Evolutionary conservation across 768 basidiomycete genomes (phyloP), one percentile per base, ranked within the genome.

Genomic region (Boletus edulis): DNA sequence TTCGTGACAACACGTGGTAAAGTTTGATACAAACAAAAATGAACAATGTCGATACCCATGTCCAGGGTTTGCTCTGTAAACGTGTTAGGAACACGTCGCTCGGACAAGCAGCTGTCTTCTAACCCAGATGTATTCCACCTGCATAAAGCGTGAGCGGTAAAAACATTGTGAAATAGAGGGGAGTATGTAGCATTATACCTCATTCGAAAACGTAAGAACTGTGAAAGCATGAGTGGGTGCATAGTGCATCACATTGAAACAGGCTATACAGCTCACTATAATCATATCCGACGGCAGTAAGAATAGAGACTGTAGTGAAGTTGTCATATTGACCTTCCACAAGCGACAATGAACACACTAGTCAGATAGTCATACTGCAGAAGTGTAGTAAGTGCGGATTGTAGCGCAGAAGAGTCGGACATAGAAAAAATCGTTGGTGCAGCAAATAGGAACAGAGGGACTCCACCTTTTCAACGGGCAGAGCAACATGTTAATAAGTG

Each of bases 61-160:
- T 51, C 60, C 60, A 62, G 2, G 46, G 59, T 15, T 40, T 53
- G 10, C 4, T 39, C 60, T 62, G 29, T 24, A 5, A 24, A 5
- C 4, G 5, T 42, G 6, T 54, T 31, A 54, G 46, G 9, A n/a
- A 40, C 15, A 10, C 10, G 8, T 35, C 15, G 5, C 24, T 8
- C 12, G 20, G 8, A 7, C 6, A 38, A n/a, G n/a, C 32, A 8
- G 11, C 1, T 24, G 12, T 7, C 14, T 22, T 3, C 52, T 34
- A 5, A 54, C 52, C 52, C 52, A 54, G 11, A 54, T 27, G 4
- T 54, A 47, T 20, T 54, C 40, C 5, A 54, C 17, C 52, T 47
- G 18, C 22, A 32, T 4, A 32, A 32, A 13, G 9, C 32, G 32
- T 12, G 32, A 13, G 12, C 12, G 32, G 12, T 9, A 9, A 13